Evolutionary conservation across 2,329 filamentous ascomycete species (phyloP).

Genomic region (Immersiporthe knoxdaviesiana): DNA sequence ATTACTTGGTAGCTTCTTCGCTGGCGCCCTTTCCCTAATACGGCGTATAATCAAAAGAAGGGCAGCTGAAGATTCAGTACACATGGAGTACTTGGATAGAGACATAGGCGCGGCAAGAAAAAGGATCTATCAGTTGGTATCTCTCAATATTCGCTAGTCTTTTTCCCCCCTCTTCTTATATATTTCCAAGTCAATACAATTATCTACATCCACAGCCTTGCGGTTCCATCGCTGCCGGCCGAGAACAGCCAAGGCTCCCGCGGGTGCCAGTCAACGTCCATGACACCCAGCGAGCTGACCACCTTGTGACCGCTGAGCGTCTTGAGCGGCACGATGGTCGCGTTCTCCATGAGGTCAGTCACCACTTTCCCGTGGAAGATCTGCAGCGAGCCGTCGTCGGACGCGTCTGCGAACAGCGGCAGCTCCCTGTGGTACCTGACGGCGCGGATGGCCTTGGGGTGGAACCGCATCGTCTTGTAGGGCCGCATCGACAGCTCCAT

Average conservation of each 20-base stretch:
- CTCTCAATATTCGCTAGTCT: slow-evolving; percentile 6
- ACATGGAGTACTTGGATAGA: not conserved
- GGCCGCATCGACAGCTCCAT: slow-evolving; percentile 87
- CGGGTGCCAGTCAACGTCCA: slow-evolving; percentile 96
- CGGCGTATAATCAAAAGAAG: not conserved
- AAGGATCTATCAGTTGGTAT: slow-evolving; percentile 25
- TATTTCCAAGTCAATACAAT: not conserved
- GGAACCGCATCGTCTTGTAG: slow-evolving; percentile 96
- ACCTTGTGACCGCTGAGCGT: slow-evolving; percentile 89
- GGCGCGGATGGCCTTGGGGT: slow-evolving; percentile 85
- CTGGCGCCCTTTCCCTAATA: too few species aligned
- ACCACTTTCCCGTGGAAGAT: slow-evolving; percentile 98
- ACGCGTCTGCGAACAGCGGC: slow-evolving; percentile 91
- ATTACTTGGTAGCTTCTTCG: too few species aligned
- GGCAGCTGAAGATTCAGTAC: not conserved
- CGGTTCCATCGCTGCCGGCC: slow-evolving; percentile 91
- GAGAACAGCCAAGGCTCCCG: slow-evolving; percentile 92
- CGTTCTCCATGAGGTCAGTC: slow-evolving; percentile 92
- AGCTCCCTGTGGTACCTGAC: slow-evolving; percentile 83
- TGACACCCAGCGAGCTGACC: slow-evolving; percentile 81
- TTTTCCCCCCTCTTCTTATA: not conserved
- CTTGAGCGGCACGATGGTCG: slow-evolving; percentile 94
- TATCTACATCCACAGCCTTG: slow-evolving; percentile 78
- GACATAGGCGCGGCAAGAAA: not conserved
- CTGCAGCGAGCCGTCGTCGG: slow-evolving; percentile 91